Evolutionary conservation across 768 basidiomycete genomes (phyloP).

Genomic region (Podaxis pistillaris): DNA sequence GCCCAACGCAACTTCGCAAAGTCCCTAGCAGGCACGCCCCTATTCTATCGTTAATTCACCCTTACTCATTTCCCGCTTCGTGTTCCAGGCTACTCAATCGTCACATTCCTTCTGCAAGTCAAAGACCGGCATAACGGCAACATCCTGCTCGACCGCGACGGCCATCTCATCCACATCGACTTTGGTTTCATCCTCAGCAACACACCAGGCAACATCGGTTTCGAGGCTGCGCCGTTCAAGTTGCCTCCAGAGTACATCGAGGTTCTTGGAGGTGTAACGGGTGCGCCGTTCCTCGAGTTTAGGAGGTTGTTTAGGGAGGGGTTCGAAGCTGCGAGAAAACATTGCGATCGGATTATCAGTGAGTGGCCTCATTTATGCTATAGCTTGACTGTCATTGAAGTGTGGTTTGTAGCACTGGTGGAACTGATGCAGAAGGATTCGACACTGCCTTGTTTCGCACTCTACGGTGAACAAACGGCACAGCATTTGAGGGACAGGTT

Average conservation of each 20-base stretch:
- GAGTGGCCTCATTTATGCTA: conserved; percentile 44
- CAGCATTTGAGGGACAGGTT: conserved; percentile 88
- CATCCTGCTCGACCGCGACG: conserved; percentile 92
- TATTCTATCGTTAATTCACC: background rate
- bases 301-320: conserved; percentile 86
- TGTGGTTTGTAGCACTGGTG: conserved; percentile 51
- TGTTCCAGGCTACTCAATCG: conserved; percentile 79
- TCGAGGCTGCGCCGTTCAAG: conserved; percentile 99
- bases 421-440: conserved; percentile 99
- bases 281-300: conserved; percentile 80
- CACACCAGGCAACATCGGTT: conserved; percentile 95
- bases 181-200: conserved; percentile 98
- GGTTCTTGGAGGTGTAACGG: conserved; percentile 84
- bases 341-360: conserved; percentile 96
- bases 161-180: conserved; percentile 95
- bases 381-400: conserved; percentile 5
- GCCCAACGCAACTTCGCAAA: conserved; percentile 95
- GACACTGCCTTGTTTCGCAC: conserved; percentile 84
- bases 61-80: conserved; percentile 4
- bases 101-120: conserved; percentile 96
- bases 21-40: conserved; percentile 70
- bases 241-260: conserved; percentile 93
- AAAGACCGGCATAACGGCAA: conserved; percentile 99
- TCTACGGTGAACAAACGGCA: conserved; percentile 90
- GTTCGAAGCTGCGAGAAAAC: conserved; percentile 91